Percentiles rank a stretch among this genome's conserved stretches.
Evolutionary conservation across 2,329 filamentous ascomycete species (phyloP).

Genomic region (Epicoccum nigrum): DNA sequence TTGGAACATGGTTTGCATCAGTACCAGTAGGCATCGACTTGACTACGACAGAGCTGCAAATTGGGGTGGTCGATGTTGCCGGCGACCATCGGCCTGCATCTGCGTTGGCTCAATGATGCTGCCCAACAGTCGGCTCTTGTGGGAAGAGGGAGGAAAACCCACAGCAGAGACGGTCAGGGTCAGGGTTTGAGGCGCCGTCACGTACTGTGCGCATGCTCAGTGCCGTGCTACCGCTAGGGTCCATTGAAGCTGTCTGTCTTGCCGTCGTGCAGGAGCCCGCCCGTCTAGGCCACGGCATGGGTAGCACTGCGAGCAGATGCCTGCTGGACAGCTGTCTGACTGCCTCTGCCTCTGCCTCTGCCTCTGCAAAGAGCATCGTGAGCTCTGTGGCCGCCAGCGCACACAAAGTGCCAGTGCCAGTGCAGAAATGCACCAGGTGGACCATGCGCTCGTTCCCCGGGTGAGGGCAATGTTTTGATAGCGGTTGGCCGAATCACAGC

Average conservation of each 20-base stretch:
- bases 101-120: not conserved
- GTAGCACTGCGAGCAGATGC: not conserved
- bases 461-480: constrained; percentile 27
- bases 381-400: constrained; percentile 3
- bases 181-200: constrained; percentile 8
- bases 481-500: constrained; percentile 12
- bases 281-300: not conserved
- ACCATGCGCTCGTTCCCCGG: constrained; percentile 22
- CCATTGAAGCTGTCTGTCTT: constrained; percentile 3
- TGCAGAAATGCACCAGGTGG: constrained; percentile 14
- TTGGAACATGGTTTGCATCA: not conserved
- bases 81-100: not conserved
- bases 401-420: too few species aligned
- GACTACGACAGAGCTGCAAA: not conserved
- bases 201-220: constrained; percentile 15
- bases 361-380: not conserved
- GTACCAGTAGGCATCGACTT: not conserved
- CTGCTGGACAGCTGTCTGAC: not conserved
- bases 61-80: not conserved
- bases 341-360: not conserved
- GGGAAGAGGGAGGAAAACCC: not conserved
- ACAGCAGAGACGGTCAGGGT: constrained; percentile 8
- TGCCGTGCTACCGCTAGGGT: constrained; percentile 11
- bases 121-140: constrained; percentile 1
- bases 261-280: constrained; percentile 9